phyloP scores from a whole-genome alignment of 2,329 filamentous ascomycete genomes.

The Microsporum canis region DNA sequence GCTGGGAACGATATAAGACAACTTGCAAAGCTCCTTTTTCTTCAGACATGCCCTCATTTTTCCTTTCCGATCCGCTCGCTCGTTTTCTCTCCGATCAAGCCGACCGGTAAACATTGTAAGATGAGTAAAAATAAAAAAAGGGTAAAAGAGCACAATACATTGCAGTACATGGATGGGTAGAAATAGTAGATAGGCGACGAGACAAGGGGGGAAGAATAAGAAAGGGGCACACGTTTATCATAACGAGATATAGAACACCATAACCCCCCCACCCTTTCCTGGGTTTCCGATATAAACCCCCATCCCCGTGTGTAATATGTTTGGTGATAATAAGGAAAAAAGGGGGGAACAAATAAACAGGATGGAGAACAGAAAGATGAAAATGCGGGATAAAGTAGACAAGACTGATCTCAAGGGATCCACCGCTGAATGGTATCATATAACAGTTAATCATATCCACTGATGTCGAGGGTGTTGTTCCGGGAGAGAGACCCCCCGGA shows the following conservation, averaged over 20 bases:
- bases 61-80: not conserved
- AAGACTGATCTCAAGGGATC: not conserved
- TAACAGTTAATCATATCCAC: not conserved
- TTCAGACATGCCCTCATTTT: not conserved
- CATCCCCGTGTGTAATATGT: constrained; percentile 1
- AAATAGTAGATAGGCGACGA: not conserved
- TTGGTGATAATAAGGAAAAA: not conserved
- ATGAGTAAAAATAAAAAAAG: not conserved
- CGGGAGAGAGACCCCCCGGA: not conserved
- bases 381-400: not conserved
- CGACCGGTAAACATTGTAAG: not conserved
- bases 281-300: constrained; percentile 5
- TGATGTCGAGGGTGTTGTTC: not conserved
- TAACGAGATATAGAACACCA: constrained; percentile 6
- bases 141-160: not conserved
- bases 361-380: not conserved
- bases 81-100: not conserved
- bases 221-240: constrained; percentile 4
- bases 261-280: constrained; percentile 4
- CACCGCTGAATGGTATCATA: constrained; percentile 1
- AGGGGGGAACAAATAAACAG: not conserved
- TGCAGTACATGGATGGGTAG: not conserved
- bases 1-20: not conserved
- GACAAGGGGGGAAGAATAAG: not conserved
- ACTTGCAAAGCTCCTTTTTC: not conserved